These are phyloP conservation scores for Tillandsia leiboldiana DNA, from an alignment of 176 grass and related monocot genomes.

Conservation along the genomic window DNA sequence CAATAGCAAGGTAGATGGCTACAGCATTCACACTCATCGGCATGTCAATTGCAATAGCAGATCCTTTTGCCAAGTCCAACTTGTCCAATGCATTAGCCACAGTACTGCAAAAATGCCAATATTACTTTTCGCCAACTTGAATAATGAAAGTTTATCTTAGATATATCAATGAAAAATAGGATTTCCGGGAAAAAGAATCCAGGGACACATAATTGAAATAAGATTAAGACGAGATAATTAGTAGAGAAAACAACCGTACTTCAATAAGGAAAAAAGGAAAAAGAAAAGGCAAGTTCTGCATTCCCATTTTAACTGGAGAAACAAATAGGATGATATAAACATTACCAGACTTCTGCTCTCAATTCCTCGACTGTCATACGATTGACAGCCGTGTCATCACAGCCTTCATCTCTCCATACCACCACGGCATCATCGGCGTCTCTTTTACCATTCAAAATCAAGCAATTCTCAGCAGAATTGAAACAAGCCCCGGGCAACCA, in stretches of 20 bases:
- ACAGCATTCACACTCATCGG: constrained; percentile 83
- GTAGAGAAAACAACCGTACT: too few relatives aligned
- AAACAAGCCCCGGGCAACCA: constrained; percentile 62
- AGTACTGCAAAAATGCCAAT: constrained; percentile 34
- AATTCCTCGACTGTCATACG: constrained; percentile 61
- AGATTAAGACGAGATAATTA: too few relatives aligned
- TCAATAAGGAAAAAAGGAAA: too few relatives aligned
- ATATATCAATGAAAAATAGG: too few relatives aligned
- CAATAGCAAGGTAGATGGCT: constrained; percentile 73
- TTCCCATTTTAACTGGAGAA: not conserved
- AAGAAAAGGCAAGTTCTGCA: not conserved
- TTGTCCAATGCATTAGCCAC: constrained; percentile 81
- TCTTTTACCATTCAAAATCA: constrained; percentile 50
- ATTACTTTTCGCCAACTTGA: not conserved
- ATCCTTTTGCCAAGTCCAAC: constrained; percentile 64
- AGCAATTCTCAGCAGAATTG: constrained; percentile 65
- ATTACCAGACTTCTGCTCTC: constrained; percentile 72
- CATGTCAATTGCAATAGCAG: constrained; percentile 93
- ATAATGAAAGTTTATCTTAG: not conserved
- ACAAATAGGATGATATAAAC: not conserved
- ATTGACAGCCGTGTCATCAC: constrained; percentile 53
- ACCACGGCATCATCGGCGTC: constrained; percentile 32
- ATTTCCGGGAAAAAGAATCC: too few relatives aligned
- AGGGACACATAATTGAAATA: too few relatives aligned
- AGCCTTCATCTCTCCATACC: constrained; percentile 79